Base-by-base conservation (phyloP, 257 asterid species). In the Solanum bukasovii region DNA sequence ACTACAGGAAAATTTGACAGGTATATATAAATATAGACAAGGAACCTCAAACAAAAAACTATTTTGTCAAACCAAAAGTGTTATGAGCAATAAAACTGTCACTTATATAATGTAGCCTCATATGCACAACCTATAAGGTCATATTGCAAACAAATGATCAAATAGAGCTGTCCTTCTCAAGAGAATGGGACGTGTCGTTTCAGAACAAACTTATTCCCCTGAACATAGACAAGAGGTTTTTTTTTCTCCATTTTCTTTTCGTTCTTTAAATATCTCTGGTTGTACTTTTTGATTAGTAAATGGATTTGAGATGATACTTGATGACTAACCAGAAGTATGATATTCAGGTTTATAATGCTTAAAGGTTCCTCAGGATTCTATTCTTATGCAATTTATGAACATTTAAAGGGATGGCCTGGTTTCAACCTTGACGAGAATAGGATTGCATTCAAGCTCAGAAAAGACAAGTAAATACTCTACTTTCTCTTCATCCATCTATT, bases 371-470 rank as follows among this genome's bases (percentile, higher is more conserved):
- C 98, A 0, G 98, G 98, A 14, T 95, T 96, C 91, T 96, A 94
- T 88, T 92, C 98, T 42, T 96, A 96, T 71, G 98, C 98, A 40
- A 95, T 94, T 84, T 95, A 91, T 78, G 98, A 96, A 78, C 98
- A 93, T 85, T 84, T 78, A n/a, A 89, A 91, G 81, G 96, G 90
- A 4, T 91, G 83, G 90, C 98, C 98, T 78, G 98, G 93, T 88
- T 95, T 95, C 92, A 67, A 94, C 91, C 93, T 96, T 35, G 91
- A 94, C 56, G 91, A 92, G 25, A 93, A 97, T 79, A 92, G 98
- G 91, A 94, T 96, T 29, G 98, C 98, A 0, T 95, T 95, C 91
- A 95, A 90, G 98, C 98, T 96, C 87, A 93, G 90, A 11, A 94
- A 93, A 89, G 97, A 95, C 92, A 94, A 90, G 99, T 95, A 93